Conservation (phyloP, 306 rosid species). For the Gynostemma pentaphyllum region DNA sequence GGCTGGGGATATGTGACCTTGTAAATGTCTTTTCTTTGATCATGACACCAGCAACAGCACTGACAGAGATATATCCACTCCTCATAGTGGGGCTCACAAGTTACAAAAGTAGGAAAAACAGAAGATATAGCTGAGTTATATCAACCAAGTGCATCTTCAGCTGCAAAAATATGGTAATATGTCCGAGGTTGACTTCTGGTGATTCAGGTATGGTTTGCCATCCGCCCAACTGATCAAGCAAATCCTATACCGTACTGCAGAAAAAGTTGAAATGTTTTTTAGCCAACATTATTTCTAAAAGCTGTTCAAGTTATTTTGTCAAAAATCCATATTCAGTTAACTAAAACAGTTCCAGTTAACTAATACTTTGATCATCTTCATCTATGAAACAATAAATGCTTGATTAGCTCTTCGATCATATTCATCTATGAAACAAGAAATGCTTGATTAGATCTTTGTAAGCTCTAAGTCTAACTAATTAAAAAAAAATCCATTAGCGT, state of each 20-base stretch:
- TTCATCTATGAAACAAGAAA: background rate
- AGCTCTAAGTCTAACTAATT: too few relatives aligned
- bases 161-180: constrained; percentile 43
- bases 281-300: constrained; percentile 15
- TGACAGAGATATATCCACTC: constrained; percentile 55
- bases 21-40: constrained; percentile 52
- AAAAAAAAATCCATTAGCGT: too few relatives aligned
- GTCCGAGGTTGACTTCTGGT: constrained; percentile 65
- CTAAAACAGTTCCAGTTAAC: too few relatives aligned
- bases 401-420: background rate
- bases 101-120: constrained; percentile 30
- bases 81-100: constrained; percentile 38
- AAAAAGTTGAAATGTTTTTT: constrained; percentile 22
- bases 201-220: constrained; percentile 35
- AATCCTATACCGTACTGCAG: constrained; percentile 27
- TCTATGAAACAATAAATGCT: background rate
- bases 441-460: background rate
- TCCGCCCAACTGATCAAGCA: constrained; percentile 45
- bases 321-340: background rate
- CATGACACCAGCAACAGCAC: constrained; percentile 35
- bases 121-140: constrained; percentile 34
- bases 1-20: constrained; percentile 27
- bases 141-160: constrained; percentile 29
- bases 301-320: constrained; percentile 12
- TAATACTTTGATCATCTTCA: background rate